phyloP scores from a whole-genome alignment of 345 rosid species.

The Dovyalis caffra region DNA sequence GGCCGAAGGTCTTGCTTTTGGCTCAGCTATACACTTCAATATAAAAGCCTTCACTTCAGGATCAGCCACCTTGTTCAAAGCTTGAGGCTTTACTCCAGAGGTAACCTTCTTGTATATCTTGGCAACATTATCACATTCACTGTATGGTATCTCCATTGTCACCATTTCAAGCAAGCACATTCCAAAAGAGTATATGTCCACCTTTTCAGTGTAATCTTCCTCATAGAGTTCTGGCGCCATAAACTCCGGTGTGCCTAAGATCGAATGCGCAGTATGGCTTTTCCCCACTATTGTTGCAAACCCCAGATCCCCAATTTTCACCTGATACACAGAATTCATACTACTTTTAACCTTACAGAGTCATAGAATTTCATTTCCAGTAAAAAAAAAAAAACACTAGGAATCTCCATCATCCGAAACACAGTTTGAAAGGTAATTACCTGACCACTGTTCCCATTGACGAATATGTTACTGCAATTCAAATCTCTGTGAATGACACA shows the following conservation, averaged over 20 bases:
- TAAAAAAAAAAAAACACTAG: too few relatives aligned
- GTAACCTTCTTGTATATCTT: conserved; percentile 74
- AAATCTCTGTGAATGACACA: conserved; percentile 68
- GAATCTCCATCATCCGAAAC: too few relatives aligned
- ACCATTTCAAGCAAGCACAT: conserved; percentile 72
- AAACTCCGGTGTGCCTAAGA: conserved; percentile 64
- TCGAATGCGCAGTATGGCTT: conserved; percentile 62
- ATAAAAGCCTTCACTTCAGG: conserved; percentile 62
- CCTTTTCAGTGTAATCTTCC: conserved; percentile 72
- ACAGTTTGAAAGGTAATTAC: conserved; percentile 20
- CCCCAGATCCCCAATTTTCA: conserved; percentile 77
- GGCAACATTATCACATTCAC: conserved; percentile 65
- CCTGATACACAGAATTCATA: conserved; percentile 26
- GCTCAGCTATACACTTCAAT: conserved; percentile 58
- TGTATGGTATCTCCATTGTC: conserved; percentile 66
- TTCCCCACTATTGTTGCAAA: conserved; percentile 61
- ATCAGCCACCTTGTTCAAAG: conserved; percentile 42
- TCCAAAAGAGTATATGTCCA: conserved; percentile 66
- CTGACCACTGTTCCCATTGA: conserved; percentile 68
- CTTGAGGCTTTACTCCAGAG: conserved; percentile 50
- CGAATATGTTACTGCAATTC: conserved; percentile 68
- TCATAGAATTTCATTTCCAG: too few relatives aligned
- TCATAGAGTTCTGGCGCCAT: conserved; percentile 76
- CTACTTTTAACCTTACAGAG: too few relatives aligned
- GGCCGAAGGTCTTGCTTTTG: conserved; percentile 61